These are phyloP conservation scores for Tanacetum coccineum DNA, from an alignment of 129 eudicot species.

Conservation along the genomic window DNA sequence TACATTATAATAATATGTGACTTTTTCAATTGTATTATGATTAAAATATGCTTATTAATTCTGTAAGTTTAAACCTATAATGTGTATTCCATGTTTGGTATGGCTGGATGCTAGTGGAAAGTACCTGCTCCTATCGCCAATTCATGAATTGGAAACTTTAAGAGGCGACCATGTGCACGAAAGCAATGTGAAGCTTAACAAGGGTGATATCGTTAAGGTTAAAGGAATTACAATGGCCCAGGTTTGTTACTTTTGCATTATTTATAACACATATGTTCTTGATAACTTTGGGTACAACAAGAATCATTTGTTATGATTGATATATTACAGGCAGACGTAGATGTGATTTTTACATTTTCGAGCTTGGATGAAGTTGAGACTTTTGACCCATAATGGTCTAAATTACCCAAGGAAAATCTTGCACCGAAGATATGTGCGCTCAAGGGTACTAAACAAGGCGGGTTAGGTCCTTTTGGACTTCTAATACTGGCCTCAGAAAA, in stretches of 20 bases:
- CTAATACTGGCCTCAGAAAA: conserved; percentile 33
- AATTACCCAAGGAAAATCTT: conserved; percentile 25
- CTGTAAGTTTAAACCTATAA: too few relatives aligned
- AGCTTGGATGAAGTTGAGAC: conserved; percentile 54
- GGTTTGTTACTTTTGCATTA: conserved; percentile 18
- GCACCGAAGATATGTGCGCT: conserved; percentile 31
- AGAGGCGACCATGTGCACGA: conserved; percentile 31
- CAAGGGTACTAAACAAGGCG: conserved; percentile 36
- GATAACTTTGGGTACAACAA: neutral
- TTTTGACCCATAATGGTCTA: conserved; percentile 45
- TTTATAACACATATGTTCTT: neutral
- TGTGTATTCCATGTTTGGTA: too few relatives aligned
- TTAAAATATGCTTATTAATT: too few relatives aligned
- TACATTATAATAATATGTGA: too few relatives aligned
- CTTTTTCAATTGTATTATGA: too few relatives aligned
- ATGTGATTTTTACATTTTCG: conserved; percentile 38
- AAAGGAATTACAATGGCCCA: conserved; percentile 59
- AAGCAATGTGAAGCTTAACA: conserved; percentile 28
- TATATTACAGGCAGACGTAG: conserved; percentile 60
- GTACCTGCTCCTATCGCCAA: conserved; percentile 63
- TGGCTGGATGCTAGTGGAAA: conserved; percentile 54
- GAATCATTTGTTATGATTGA: conserved; percentile 20
- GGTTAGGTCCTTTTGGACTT: conserved; percentile 41
- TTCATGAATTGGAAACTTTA: conserved; percentile 43
- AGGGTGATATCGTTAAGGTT: conserved; percentile 42